Evolutionary conservation across 2,329 filamentous ascomycete species (phyloP).

Genomic region (Epichloe sp.): DNA sequence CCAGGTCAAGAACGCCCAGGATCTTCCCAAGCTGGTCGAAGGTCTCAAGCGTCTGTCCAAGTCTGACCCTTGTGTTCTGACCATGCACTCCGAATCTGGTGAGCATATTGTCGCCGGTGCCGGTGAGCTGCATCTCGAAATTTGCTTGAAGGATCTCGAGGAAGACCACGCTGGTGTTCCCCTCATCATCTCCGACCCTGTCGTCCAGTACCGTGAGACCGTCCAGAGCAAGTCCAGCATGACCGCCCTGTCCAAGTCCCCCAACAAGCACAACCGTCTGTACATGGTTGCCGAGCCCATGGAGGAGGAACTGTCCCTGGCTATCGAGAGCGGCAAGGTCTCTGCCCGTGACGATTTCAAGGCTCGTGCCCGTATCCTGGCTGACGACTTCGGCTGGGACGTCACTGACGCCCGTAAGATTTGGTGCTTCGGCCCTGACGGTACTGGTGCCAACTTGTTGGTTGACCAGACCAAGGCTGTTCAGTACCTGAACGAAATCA

Average conservation of each 20-base stretch:
- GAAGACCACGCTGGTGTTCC: conserved; percentile 98
- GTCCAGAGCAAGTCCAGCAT: conserved; percentile 77
- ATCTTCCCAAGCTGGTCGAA: conserved; percentile 98
- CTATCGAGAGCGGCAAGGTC: conserved; percentile 89
- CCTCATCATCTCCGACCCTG: conserved; percentile 93
- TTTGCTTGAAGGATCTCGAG: conserved; percentile 99
- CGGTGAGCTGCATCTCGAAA: conserved; percentile 98
- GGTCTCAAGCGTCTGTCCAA: conserved; percentile 99
- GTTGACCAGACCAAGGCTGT: conserved; percentile 99
- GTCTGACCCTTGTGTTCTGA: conserved; percentile 97
- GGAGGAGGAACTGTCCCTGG: conserved; percentile 77
- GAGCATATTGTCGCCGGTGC: conserved; percentile 99
- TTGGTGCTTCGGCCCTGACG: conserved; percentile 99
- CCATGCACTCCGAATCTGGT: conserved; percentile 77
- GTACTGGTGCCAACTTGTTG: conserved; percentile 92
- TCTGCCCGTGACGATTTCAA: conserved; percentile 97
- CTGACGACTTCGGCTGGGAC: conserved; percentile 97
- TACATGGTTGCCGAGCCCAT: conserved; percentile 91
- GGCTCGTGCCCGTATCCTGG: conserved; percentile 86
- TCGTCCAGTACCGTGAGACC: conserved; percentile 98
- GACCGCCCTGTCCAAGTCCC: conserved; percentile 95
- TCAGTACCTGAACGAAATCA: conserved; percentile 99
- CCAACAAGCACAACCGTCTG: conserved; percentile 99
- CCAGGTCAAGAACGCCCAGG: conserved; percentile 99
- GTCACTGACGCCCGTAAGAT: conserved; percentile 99